Base-by-base conservation (phyloP, 305 asterid genomes). In the Fraxinus nigra region DNA sequence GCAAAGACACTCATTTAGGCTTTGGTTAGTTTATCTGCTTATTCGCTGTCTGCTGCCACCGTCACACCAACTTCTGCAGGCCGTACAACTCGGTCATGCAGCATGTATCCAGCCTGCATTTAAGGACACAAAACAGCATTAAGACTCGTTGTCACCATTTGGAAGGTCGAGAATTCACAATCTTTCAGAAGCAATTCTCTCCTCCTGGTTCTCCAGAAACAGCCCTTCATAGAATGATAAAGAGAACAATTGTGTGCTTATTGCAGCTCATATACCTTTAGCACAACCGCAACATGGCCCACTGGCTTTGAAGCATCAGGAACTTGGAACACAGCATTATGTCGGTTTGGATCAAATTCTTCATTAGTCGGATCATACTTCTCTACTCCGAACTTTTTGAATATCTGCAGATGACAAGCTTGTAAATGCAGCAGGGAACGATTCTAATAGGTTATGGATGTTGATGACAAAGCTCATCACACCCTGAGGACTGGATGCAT, bases 11-110 rank as follows among this genome's bases (percentile, higher is more conserved):
- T 46, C 18, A n/a, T 46, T 46, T 3, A 46, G 56, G 61, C 61
- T 48, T 48, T 16, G 22, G 22, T 14, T 48, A 4, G 20, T 48
- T 48, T 48, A 51, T 85, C 90, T 10, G 90, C 84, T 74, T 87
- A 82, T 83, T 85, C 80, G 9, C 79, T 79, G 80, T 87, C 88
- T 16, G 75, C 85, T 7, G 89, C 87, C 26, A 76, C 88, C 3
- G 93, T 89, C 73, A 91, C 97, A 40, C 97, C 97, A 74, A 94
- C 97, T 85, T 94, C 98, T 26, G 98, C 98, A 46, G 98, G 97
- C 81, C 98, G 88, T 38, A 94, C 82, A 69, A 93, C 86, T 80
- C 98, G 92, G 74, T 93, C 96, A 80, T 94, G 96, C 84, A 93
- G 83, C 82, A 80, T 85, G 89, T 94, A 94, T 74, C 98, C 97